Percentiles rank a stretch among this genome's conserved stretches.
Evolutionary conservation across 176 grass and related monocot genomes (phyloP).

Genomic region (Aegilops umbellulata): DNA sequence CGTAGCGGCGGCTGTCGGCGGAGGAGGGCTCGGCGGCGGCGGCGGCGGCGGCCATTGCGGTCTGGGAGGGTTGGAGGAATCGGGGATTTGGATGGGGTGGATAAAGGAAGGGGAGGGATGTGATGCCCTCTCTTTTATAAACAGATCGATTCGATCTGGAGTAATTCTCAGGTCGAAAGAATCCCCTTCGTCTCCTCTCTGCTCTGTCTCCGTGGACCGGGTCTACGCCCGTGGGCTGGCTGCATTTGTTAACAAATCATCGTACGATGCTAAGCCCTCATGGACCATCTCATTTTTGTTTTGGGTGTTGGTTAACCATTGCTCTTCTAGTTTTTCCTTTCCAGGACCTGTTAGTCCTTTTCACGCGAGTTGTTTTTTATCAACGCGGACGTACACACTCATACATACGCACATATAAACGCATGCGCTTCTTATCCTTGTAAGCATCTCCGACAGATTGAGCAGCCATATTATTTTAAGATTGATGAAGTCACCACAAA

Average conservation of each 20-base stretch:
- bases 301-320: no score
- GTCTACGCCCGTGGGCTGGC: neutral
- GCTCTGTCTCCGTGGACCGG: slow-evolving; percentile 1
- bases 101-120: slow-evolving; percentile 26
- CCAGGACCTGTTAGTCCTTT: no score
- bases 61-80: slow-evolving; percentile 8
- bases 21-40: slow-evolving; percentile 31
- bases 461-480: no score
- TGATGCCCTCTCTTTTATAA: slow-evolving; percentile 38
- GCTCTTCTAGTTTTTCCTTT: no score
- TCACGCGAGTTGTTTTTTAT: no score
- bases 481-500: no score
- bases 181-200: neutral
- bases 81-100: slow-evolving; percentile 12
- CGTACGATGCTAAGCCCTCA: neutral
- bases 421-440: no score
- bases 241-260: neutral
- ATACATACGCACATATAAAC: no score
- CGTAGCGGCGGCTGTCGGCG: slow-evolving; percentile 31
- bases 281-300: neutral
- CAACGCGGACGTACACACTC: no score
- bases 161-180: slow-evolving; percentile 5
- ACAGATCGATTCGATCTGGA: neutral
- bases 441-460: no score
- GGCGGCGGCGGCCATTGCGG: slow-evolving; percentile 31